phyloP scores from a whole-genome alignment of 805 yeast species.

The Spathaspora hagerdaliae region DNA sequence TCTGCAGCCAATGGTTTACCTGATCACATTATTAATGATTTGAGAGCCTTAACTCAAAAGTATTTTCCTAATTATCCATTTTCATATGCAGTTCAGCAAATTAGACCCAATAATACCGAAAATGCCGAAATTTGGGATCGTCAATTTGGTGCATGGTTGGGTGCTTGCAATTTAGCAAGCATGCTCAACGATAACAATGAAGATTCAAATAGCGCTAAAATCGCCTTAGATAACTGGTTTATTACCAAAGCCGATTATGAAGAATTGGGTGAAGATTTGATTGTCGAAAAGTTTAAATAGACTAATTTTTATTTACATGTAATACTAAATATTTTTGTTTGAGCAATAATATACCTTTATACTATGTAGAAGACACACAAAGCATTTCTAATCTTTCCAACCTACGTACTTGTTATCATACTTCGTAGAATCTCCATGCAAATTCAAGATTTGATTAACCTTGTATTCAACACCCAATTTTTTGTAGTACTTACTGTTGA shows the following conservation, averaged over 20 bases:
- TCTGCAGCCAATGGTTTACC: conserved; percentile 53
- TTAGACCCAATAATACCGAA: conserved; percentile 19
- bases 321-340: background rate
- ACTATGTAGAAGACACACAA: no score
- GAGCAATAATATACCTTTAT: no score
- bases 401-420: conserved; percentile 40
- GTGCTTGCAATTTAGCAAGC: conserved; percentile 66
- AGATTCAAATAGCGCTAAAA: conserved; percentile 22
- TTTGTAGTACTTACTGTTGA: conserved; percentile 44
- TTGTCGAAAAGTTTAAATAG: conserved; percentile 32
- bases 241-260: conserved; percentile 61
- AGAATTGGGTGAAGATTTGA: conserved; percentile 52
- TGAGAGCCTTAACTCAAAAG: conserved; percentile 40
- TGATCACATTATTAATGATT: conserved; percentile 52
- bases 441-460: conserved; percentile 53
- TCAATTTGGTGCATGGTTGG: conserved; percentile 62
- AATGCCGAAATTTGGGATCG: conserved; percentile 46
- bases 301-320: background rate
- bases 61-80: conserved; percentile 45
- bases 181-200: conserved; percentile 47
- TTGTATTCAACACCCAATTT: conserved; percentile 61
- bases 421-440: conserved; percentile 46
- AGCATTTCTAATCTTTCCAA: conserved; percentile 27
- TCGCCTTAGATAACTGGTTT: conserved; percentile 48
- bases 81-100: conserved; percentile 18